phyloP scores from a whole-genome alignment of 352 stramenopile genomes.

The Globisporangium lucens region DNA sequence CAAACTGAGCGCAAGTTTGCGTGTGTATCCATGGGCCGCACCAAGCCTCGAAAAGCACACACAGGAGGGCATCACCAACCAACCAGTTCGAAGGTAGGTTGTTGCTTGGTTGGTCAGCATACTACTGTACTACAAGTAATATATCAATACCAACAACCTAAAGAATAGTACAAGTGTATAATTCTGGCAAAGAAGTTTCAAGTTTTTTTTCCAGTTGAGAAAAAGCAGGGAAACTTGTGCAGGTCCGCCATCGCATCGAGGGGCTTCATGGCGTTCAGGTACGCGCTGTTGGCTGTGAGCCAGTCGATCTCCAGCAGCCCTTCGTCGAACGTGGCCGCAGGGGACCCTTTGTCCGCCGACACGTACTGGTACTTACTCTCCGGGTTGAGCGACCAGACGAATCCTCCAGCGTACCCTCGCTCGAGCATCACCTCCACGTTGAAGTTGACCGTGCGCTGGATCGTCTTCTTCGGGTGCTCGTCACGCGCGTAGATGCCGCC shows the following conservation, averaged over 20 bases:
- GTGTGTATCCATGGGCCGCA: no score
- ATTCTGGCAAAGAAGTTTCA: no score
- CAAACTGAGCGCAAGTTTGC: no score
- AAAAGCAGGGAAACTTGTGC: conserved; percentile 43
- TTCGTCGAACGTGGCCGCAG: conserved; percentile 29
- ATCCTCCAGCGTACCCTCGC: conserved; percentile 44
- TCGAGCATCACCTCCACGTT: conserved; percentile 47
- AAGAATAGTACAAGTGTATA: no score
- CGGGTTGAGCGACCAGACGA: conserved; percentile 61
- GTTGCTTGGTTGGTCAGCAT: no score
- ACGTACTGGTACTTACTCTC: conserved; percentile 63
- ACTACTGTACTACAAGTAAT: no score
- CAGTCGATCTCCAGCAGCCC: conserved; percentile 47
- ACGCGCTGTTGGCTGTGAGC: conserved; percentile 43
- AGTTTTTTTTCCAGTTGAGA: no score
- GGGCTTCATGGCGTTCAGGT: conserved; percentile 33
- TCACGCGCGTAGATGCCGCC: conserved; percentile 54
- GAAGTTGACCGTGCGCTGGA: conserved; percentile 40
- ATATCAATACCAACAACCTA: no score
- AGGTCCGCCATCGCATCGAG: conserved; percentile 39
- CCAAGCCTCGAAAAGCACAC: no score
- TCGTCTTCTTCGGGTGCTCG: conserved; percentile 41
- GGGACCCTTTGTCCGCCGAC: conserved; percentile 30
- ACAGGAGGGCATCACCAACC: no score
- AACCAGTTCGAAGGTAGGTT: no score